Base-by-base conservation (phyloP, 495 filamentous ascomycete species). In the Tuber brumale region DNA sequence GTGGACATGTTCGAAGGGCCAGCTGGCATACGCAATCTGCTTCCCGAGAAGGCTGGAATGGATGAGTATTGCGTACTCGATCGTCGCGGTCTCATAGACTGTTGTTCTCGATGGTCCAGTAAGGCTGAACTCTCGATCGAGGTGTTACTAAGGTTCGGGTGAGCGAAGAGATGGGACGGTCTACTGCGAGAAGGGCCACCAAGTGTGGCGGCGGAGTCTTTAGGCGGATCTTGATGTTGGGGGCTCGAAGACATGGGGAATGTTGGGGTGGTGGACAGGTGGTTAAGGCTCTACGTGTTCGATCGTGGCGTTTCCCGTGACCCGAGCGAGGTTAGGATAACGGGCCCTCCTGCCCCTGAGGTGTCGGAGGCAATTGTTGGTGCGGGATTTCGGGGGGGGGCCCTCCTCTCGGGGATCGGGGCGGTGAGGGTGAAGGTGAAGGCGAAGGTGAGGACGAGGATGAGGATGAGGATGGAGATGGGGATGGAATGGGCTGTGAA, bases 41-140 rank as follows among this genome's bases (percentile, higher is more conserved):
- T 45, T 39, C 77, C 79, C 7, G 77, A 76, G 51, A 80, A 80
- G 12, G 74, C 78, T 42, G 77, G 46, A 18, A 74, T 71, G 35
- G 74, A 74, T 39, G 75, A 44, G 75, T 74, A 74, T 27, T 80
- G 79, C 18, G 81, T 73, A 42, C 82, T 83, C 19, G 84, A 86
- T 78, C 92, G 88, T 75, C 93, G 88, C 18, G 92, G 88, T 69
- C 91, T 88, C 85, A 93, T 89, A 70, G 88, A 86, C 42, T 89
- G 89, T 79, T 94, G 92, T 37, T 91, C 89, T 80, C 93, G 93
- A 79, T 97, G 93, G 82, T 96, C 93, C 69, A 96, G 84, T 70
- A 96, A 86, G 6, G 89, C 90, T 80, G 93, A 89, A 81, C 92
- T 95, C 74, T 94, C 93, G 73, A 97, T 84, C 81, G 93, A 96